phyloP scores from a whole-genome alignment of 2,329 filamentous ascomycete genomes.

The Neofusicoccum sp. region DNA sequence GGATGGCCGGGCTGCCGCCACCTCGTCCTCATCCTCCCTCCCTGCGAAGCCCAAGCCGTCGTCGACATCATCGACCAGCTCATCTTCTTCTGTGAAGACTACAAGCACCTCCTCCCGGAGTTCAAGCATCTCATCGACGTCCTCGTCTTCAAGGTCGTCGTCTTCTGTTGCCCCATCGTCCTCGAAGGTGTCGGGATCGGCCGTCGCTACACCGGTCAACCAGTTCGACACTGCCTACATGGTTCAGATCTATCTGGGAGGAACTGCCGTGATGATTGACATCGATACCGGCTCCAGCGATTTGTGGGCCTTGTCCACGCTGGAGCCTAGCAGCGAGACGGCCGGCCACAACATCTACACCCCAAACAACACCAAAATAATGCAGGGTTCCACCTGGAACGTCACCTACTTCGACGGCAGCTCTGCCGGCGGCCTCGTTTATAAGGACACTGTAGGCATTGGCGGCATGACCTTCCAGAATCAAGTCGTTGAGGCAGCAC shows the following conservation, averaged over 20 bases:
- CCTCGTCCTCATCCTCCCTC: too few species aligned
- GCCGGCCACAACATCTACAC: slow-evolving; percentile 59
- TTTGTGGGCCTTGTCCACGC: slow-evolving; percentile 46
- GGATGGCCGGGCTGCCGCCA: too few species aligned
- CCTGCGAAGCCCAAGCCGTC: not conserved
- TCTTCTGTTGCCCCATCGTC: not conserved
- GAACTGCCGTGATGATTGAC: slow-evolving; percentile 51
- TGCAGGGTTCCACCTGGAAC: slow-evolving; percentile 51
- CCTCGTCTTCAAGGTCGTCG: not conserved
- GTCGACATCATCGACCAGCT: not conserved
- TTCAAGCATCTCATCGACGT: not conserved
- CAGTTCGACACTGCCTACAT: slow-evolving; percentile 39
- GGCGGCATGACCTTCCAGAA: slow-evolving; percentile 57
- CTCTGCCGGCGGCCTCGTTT: slow-evolving; percentile 62
- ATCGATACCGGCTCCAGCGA: slow-evolving; percentile 70
- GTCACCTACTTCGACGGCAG: slow-evolving; percentile 67
- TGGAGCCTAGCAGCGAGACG: not conserved
- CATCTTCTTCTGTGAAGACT: not conserved
- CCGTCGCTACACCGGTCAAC: not conserved
- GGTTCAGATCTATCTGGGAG: slow-evolving; percentile 61
- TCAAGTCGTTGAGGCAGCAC: slow-evolving; percentile 66
- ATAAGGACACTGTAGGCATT: slow-evolving; percentile 62
- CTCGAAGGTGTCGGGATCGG: not conserved
- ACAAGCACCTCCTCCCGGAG: not conserved
- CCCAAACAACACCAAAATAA: slow-evolving; percentile 40